phyloP scores from a whole-genome alignment of 2,329 filamentous ascomycete genomes.

The Acrodontium crateriforme region DNA sequence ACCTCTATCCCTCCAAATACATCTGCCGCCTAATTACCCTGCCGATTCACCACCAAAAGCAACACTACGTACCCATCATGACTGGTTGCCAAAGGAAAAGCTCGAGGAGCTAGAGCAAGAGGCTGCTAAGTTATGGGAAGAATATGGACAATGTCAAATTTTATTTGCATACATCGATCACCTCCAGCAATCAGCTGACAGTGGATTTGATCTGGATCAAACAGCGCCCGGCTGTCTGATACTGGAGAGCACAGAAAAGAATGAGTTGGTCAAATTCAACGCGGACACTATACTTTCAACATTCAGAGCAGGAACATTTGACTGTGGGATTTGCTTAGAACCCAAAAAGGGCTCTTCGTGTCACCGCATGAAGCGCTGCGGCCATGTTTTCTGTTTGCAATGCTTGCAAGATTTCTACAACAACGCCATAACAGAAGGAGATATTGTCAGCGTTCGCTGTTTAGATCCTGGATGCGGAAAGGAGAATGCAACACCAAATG shows the following conservation, averaged over 20 bases:
- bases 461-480: slow-evolving; percentile 66
- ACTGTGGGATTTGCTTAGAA: slow-evolving; percentile 80
- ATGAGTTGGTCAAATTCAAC: slow-evolving; percentile 65
- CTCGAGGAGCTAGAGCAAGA: slow-evolving; percentile 33
- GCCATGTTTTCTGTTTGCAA: slow-evolving; percentile 79
- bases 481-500: slow-evolving; percentile 26
- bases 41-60: slow-evolving; percentile 36
- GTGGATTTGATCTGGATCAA: slow-evolving; percentile 37
- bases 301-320: slow-evolving; percentile 74
- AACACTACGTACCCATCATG: slow-evolving; percentile 32
- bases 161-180: slow-evolving; percentile 47
- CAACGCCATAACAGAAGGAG: slow-evolving; percentile 72
- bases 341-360: slow-evolving; percentile 78
- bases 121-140: slow-evolving; percentile 42
- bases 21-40: slow-evolving; percentile 44
- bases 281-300: slow-evolving; percentile 56
- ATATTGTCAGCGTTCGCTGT: slow-evolving; percentile 67
- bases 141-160: slow-evolving; percentile 42
- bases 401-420: slow-evolving; percentile 87
- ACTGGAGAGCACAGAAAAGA: slow-evolving; percentile 41
- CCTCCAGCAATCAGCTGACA: slow-evolving; percentile 44
- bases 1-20: slow-evolving; percentile 38
- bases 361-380: slow-evolving; percentile 69
- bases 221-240: slow-evolving; percentile 28
- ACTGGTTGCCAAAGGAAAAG: slow-evolving; percentile 39